These are phyloP conservation scores for Handroanthus guayacan DNA, from an alignment of 257 asterid species.

Conservation along the genomic window DNA sequence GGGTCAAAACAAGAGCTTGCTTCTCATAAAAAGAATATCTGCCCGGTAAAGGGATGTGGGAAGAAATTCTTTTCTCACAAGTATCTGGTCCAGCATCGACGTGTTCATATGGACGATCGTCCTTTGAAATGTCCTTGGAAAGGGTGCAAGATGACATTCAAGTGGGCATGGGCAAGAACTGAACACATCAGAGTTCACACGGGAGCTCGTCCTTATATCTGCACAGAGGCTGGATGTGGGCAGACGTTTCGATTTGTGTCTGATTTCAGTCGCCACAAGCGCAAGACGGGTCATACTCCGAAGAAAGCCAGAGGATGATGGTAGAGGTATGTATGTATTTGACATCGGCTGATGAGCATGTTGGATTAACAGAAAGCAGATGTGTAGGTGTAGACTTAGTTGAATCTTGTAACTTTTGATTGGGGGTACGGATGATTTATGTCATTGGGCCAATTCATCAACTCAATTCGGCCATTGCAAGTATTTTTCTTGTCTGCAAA, in stretches of 20 bases:
- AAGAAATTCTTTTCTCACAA: slow-evolving; percentile 97
- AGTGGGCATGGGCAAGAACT: slow-evolving; percentile 99
- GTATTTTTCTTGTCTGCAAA: slow-evolving; percentile 41
- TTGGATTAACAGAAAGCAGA: slow-evolving; percentile 43
- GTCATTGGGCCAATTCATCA: slow-evolving; percentile 52
- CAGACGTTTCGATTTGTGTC: slow-evolving; percentile 97
- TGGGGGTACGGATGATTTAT: slow-evolving; percentile 48
- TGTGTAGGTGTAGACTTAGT: slow-evolving; percentile 54
- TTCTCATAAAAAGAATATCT: slow-evolving; percentile 71
- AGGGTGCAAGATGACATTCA: slow-evolving; percentile 98
- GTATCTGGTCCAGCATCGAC: slow-evolving; percentile 93
- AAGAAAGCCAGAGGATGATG: slow-evolving; percentile 63
- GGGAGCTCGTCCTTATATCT: slow-evolving; percentile 92
- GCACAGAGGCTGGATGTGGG: slow-evolving; percentile 86
- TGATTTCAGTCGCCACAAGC: slow-evolving; percentile 98
- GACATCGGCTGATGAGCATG: slow-evolving; percentile 38
- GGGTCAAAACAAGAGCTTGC: slow-evolving; percentile 77
- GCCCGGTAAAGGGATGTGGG: slow-evolving; percentile 95
- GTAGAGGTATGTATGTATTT: slow-evolving; percentile 28
- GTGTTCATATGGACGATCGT: slow-evolving; percentile 96
- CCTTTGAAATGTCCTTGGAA: slow-evolving; percentile 99
- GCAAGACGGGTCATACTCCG: slow-evolving; percentile 90
- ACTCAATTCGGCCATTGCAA: slow-evolving; percentile 43
- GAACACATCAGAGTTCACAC: slow-evolving; percentile 98
- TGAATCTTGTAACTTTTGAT: slow-evolving; percentile 46